Percentiles rank a stretch among this genome's conserved stretches.
Conservation (phyloP, 2,329 filamentous ascomycete genomes). For the Nigrograna mackinnonii region DNA sequence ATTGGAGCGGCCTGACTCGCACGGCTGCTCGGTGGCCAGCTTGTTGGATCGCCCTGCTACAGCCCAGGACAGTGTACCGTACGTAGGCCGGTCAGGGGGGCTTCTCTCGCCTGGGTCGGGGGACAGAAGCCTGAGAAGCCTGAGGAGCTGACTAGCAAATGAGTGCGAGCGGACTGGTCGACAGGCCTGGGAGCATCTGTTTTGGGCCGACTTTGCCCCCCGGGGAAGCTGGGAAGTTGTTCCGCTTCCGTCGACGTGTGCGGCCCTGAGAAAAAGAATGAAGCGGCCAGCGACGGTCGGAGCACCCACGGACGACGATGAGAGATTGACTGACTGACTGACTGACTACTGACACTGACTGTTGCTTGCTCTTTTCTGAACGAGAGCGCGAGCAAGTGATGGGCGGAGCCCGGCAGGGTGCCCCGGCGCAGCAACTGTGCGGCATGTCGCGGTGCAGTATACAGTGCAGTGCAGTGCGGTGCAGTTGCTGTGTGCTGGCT, state of each 20-base stretch:
- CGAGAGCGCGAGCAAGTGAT: constrained; percentile 1
- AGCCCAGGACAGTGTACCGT: constrained; percentile 18
- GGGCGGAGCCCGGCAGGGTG: constrained; percentile 17
- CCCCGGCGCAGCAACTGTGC: constrained; percentile 11
- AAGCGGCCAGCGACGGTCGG: constrained; percentile 26
- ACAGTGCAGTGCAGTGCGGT: too few relatives aligned
- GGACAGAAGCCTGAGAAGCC: too few relatives aligned
- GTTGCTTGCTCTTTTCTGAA: background rate
- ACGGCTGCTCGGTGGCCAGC: constrained; percentile 13
- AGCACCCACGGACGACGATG: too few relatives aligned
- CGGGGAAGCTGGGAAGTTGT: constrained; percentile 30
- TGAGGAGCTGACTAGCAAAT: constrained; percentile 16
- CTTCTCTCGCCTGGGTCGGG: too few relatives aligned
- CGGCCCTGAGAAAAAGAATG: too few relatives aligned
- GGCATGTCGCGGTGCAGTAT: constrained; percentile 19
- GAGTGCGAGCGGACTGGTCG: constrained; percentile 18
- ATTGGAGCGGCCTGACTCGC: background rate
- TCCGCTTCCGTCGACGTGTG: constrained; percentile 29
- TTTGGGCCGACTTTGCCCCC: constrained; percentile 26
- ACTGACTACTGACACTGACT: background rate
- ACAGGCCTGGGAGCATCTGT: too few relatives aligned
- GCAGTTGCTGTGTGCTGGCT: too few relatives aligned
- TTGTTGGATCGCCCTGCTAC: constrained; percentile 16
- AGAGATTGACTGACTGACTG: too few relatives aligned
- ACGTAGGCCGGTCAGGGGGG: constrained; percentile 17